phyloP scores from a whole-genome alignment of 2,329 filamentous ascomycete genomes.

The Trichothecium sympodiale region DNA sequence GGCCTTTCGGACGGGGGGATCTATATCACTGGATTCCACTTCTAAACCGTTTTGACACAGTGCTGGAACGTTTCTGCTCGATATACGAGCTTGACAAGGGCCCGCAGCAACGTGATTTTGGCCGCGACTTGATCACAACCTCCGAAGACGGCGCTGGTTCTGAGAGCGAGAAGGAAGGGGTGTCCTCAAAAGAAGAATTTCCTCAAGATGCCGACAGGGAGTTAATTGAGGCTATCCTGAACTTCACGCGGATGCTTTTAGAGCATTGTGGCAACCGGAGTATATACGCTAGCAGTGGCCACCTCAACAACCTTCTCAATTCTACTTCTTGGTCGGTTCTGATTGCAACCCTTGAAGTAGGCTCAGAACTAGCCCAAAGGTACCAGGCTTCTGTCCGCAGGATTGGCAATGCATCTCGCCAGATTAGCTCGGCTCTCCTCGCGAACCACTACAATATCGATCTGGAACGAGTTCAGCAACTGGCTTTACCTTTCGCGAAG shows the following conservation, averaged over 20 bases:
- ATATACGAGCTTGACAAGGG: conserved; percentile 72
- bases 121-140: conserved; percentile 51
- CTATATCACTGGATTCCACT: conserved; percentile 97
- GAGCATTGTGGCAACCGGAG: conserved; percentile 96
- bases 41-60: conserved; percentile 83
- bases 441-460: conserved; percentile 76
- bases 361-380: conserved; percentile 77
- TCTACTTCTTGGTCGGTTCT: conserved; percentile 74
- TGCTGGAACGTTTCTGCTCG: conserved; percentile 71
- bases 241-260: conserved; percentile 77
- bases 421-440: conserved; percentile 62
- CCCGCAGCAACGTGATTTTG: conserved; percentile 70
- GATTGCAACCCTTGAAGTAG: conserved; percentile 66
- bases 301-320: conserved; percentile 81
- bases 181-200: conserved; percentile 1
- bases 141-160: conserved; percentile 6
- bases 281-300: conserved; percentile 86
- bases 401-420: conserved; percentile 49
- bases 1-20: conserved; percentile 92
- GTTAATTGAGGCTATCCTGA: conserved; percentile 68
- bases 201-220: conserved; percentile 64
- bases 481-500: conserved; percentile 75
- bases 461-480: conserved; percentile 70
- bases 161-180: no score
- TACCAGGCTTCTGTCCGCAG: conserved; percentile 85